A percentile compares a stretch with the other conserved stretches of the same genome.
Conservation (phyloP, 805 yeast genomes). For the Wilhelminamyces savonicus region DNA sequence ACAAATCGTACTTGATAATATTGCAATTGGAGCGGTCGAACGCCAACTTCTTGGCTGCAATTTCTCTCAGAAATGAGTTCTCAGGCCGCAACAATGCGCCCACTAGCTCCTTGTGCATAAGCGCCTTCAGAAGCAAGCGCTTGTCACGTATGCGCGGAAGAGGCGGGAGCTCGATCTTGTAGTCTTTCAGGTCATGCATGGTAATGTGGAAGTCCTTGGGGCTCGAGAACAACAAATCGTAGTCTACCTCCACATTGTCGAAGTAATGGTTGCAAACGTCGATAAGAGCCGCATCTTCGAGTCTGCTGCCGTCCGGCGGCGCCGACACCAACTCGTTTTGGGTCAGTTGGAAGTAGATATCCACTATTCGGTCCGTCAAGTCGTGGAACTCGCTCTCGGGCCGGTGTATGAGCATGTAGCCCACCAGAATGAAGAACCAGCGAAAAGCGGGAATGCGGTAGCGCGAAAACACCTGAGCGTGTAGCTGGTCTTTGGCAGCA, state of each 20-base stretch:
- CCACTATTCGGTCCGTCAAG: conserved; percentile 24
- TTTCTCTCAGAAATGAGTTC: conserved; percentile 19
- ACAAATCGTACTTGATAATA: conserved; percentile 26
- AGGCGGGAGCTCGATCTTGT: conserved; percentile 23
- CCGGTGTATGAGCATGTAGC: conserved; percentile 17
- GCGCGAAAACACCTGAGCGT: no score
- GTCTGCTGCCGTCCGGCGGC: conserved; percentile 2
- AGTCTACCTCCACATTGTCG: conserved; percentile 14
- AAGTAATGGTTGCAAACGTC: conserved; percentile 19
- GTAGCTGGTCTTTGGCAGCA: not conserved
- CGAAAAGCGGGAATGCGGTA: conserved; percentile 7
- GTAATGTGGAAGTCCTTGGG: conserved; percentile 7
- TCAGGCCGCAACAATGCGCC: conserved; percentile 20
- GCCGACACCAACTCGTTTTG: conserved; percentile 5
- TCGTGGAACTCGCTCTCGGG: conserved; percentile 13
- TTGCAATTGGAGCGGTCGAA: conserved; percentile 13
- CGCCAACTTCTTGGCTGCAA: conserved; percentile 12
- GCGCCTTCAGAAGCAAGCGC: conserved; percentile 24
- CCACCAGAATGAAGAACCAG: conserved; percentile 21
- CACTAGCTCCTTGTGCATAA: conserved; percentile 33
- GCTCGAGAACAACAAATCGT: conserved; percentile 14
- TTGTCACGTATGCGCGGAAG: conserved; percentile 26
- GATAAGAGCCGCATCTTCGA: conserved; percentile 8
- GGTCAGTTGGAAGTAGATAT: conserved; percentile 19
- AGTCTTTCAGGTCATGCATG: conserved; percentile 17